Evolutionary conservation across 768 basidiomycete genomes (phyloP), one percentile per base, ranked within the genome.

Genomic region (Psilocybe sp.): DNA sequence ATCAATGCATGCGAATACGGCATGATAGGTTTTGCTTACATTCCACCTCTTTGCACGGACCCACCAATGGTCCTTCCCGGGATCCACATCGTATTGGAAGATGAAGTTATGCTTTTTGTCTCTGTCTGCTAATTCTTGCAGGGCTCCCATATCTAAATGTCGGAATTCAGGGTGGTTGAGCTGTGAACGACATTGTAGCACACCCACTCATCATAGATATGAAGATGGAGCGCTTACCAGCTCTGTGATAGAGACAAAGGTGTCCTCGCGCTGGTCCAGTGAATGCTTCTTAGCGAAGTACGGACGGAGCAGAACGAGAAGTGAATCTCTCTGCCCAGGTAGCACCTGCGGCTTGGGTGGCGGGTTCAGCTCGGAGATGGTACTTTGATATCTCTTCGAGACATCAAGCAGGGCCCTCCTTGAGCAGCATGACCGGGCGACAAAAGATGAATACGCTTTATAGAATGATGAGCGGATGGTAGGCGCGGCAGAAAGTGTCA

Each of bases 131-230:
- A 63, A 33, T 0, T 39, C 18, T 32, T 63, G 61, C 4, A 63
- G 46, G 3, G 44, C 18, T 13, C 33, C n/a, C 4, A 60, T 53
- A 40, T 56, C 52, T n/a, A 60, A 41, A 7, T 36, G 32, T 6
- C 52, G 51, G 41, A 59, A 63, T 44, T 57, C 46, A 3, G 61
- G 59, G 33, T 60, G 60, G 18, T 51, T 59, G 15, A 63, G 43
- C 61, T 63, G 28, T 11, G 34, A 33, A 11, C 12, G 20, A 20
- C 3, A 18, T 16, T 16, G 34, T 19, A 10, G 40, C 5, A 28
- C 16, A 39, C 14, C 6, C 9, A 14, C 15, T 4, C 15, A 6
- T n/a, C 19, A n/a, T 5, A 31, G 15, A 9, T 6, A 2, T 35
- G 9, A 31, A 15, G 12, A 19, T 5, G 34, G 8, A 1, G 23